phyloP scores from a whole-genome alignment of 129 eudicot genomes.

The Lactuca sativa region DNA sequence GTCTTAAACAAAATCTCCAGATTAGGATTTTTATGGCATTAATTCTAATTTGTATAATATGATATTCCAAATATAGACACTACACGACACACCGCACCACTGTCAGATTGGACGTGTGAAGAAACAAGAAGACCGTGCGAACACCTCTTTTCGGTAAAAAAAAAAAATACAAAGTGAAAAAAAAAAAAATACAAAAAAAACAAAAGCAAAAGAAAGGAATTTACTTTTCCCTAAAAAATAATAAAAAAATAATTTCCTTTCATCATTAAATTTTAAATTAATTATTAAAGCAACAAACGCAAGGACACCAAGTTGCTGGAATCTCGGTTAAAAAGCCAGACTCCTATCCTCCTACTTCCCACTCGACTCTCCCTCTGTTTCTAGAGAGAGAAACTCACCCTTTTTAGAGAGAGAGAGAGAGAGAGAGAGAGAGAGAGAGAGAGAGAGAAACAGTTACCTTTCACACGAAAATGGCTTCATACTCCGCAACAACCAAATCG shows the following conservation, averaged over 20 bases:
- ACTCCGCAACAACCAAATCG: slow-evolving; percentile 11
- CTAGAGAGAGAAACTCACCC: slow-evolving; percentile 17
- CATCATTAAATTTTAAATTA: neutral
- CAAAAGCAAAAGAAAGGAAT: slow-evolving; percentile 23
- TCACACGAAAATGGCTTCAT: slow-evolving; percentile 17
- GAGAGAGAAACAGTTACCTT: slow-evolving; percentile 13
- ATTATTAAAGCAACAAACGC: slow-evolving; percentile 21
- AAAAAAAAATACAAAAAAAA: no score
- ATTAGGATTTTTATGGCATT: no score
- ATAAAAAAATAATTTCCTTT: slow-evolving; percentile 20
- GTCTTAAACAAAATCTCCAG: no score
- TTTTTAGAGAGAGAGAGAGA: no score
- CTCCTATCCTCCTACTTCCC: slow-evolving; percentile 10
- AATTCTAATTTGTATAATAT: neutral
- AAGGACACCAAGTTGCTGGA: slow-evolving; percentile 12
- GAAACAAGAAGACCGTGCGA: slow-evolving; percentile 25
- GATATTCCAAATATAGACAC: neutral
- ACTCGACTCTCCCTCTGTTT: slow-evolving; percentile 18
- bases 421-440: no score
- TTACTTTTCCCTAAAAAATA: slow-evolving; percentile 23
- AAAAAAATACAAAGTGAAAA: neutral
- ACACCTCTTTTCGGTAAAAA: slow-evolving; percentile 25
- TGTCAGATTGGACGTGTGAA: slow-evolving; percentile 17
- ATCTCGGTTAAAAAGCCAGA: slow-evolving; percentile 35
- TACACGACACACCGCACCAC: slow-evolving; percentile 15